These are phyloP conservation scores for Boechera retrofracta DNA, from an alignment of 345 rosid genomes.

Conservation along the genomic window DNA sequence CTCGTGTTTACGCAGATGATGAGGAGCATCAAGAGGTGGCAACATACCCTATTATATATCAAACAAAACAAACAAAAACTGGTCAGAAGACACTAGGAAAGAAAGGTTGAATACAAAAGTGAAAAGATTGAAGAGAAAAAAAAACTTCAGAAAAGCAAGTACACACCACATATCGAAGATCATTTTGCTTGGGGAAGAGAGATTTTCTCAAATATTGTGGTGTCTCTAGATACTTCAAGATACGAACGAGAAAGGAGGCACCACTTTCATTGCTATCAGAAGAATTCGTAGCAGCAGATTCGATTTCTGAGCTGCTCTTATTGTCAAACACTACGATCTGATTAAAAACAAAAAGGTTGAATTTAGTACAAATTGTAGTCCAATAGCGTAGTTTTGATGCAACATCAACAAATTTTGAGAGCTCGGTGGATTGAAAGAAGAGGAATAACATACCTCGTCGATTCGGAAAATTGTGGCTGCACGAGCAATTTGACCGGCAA, in stretches of 20 bases:
- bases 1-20: conserved; percentile 94
- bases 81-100: conserved; percentile 2
- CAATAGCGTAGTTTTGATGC: conserved; percentile 4
- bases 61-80: conserved; percentile 5
- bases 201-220: conserved; percentile 90
- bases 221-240: conserved; percentile 85
- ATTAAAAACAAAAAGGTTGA: neutral
- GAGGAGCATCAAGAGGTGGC: conserved; percentile 99
- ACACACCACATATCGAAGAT: conserved; percentile 86
- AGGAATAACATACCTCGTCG: conserved; percentile 64
- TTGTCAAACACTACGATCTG: conserved; percentile 91
- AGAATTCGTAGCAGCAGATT: conserved; percentile 35
- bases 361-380: neutral
- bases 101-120: neutral
- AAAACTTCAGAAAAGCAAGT: neutral
- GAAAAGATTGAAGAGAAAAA: neutral
- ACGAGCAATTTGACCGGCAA: conserved; percentile 94
- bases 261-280: conserved; percentile 73
- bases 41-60: conserved; percentile 67
- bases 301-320: conserved; percentile 50
- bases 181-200: conserved; percentile 77
- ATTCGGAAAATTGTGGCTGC: conserved; percentile 89
- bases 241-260: conserved; percentile 74
- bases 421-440: neutral
- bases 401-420: neutral